Evolutionary conservation across 2,329 filamentous ascomycete genomes (phyloP).

Genomic region (Stachybotrys chartarum): DNA sequence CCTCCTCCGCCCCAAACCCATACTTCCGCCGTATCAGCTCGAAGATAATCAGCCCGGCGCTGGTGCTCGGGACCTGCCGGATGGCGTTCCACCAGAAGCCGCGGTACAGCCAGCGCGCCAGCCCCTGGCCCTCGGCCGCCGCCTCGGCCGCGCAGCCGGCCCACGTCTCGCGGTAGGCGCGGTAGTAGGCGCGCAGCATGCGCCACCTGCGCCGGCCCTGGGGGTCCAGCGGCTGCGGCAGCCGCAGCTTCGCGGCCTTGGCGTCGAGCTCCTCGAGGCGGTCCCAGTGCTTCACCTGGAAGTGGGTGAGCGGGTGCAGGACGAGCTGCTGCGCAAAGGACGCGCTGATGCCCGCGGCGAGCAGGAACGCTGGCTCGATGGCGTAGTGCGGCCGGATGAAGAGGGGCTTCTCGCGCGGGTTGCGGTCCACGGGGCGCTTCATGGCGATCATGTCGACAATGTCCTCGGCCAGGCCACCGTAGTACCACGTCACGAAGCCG

Average conservation of each 20-base stretch:
- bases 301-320: slow-evolving; percentile 62
- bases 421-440: slow-evolving; percentile 29
- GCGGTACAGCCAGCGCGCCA: slow-evolving; percentile 59
- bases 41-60: slow-evolving; percentile 71
- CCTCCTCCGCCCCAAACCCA: slow-evolving; percentile 53
- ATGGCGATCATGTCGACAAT: slow-evolving; percentile 41
- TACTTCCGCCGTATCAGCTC: slow-evolving; percentile 70
- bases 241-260: slow-evolving; percentile 39
- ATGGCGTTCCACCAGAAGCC: slow-evolving; percentile 69
- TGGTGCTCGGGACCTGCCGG: slow-evolving; percentile 69
- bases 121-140: slow-evolving; percentile 43
- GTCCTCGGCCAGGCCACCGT: slow-evolving; percentile 49
- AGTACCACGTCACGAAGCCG: slow-evolving; percentile 63
- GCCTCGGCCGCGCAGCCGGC: slow-evolving; percentile 53
- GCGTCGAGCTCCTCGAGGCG: slow-evolving; percentile 66
- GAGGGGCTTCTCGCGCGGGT: slow-evolving; percentile 22
- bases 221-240: slow-evolving; percentile 14
- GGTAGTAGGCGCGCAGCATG: slow-evolving; percentile 60
- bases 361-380: slow-evolving; percentile 64
- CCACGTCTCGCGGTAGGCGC: slow-evolving; percentile 63
- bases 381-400: slow-evolving; percentile 69
- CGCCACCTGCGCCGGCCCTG: slow-evolving; percentile 31
- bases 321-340: slow-evolving; percentile 62
- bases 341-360: slow-evolving; percentile 61
- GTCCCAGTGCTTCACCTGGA: slow-evolving; percentile 68